Evolutionary conservation across 1,284 basidiomycete genomes (phyloP).

Genomic region (Cystobasidiaceae sp.): DNA sequence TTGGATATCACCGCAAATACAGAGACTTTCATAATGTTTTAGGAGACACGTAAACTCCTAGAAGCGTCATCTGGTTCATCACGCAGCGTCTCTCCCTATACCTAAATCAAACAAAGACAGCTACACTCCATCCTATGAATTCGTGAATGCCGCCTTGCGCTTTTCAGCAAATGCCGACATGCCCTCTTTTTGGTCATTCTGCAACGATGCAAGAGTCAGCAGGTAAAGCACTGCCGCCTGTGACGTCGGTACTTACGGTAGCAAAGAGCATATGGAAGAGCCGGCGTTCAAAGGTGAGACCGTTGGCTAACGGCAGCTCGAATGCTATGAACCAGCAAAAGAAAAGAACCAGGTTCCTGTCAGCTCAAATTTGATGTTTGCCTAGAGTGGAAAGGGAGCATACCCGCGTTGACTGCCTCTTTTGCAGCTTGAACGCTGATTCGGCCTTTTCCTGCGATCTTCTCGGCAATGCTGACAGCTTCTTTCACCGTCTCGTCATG

Average conservation of each 20-base stretch:
- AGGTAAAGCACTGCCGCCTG: not conserved
- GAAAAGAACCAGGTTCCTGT: not conserved
- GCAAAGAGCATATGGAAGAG: slow-evolving; percentile 91
- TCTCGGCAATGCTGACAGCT: slow-evolving; percentile 73
- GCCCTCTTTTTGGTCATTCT: slow-evolving; percentile 92
- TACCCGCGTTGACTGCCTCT: slow-evolving; percentile 88
- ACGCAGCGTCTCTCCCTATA: not conserved
- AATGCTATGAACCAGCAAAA: slow-evolving; percentile 57
- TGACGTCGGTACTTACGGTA: slow-evolving; percentile 51
- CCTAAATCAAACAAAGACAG: not conserved
- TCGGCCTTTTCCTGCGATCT: slow-evolving; percentile 76
- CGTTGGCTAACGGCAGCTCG: slow-evolving; percentile 75
- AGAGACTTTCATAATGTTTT: too few relatives aligned
- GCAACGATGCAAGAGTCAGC: not conserved
- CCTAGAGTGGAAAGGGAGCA: slow-evolving; percentile 41
- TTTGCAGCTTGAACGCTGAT: slow-evolving; percentile 86
- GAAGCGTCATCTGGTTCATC: not conserved
- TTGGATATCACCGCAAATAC: too few relatives aligned
- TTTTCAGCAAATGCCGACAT: slow-evolving; percentile 98
- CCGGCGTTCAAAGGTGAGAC: slow-evolving; percentile 78
- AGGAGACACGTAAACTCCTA: too few relatives aligned
- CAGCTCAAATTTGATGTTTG: not conserved
- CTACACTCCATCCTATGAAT: slow-evolving; percentile 41
- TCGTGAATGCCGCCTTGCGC: slow-evolving; percentile 76
- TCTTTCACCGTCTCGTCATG: slow-evolving; percentile 81